Conservation (phyloP, 306 rosid genomes). For the Begonia peltatifolia region DNA sequence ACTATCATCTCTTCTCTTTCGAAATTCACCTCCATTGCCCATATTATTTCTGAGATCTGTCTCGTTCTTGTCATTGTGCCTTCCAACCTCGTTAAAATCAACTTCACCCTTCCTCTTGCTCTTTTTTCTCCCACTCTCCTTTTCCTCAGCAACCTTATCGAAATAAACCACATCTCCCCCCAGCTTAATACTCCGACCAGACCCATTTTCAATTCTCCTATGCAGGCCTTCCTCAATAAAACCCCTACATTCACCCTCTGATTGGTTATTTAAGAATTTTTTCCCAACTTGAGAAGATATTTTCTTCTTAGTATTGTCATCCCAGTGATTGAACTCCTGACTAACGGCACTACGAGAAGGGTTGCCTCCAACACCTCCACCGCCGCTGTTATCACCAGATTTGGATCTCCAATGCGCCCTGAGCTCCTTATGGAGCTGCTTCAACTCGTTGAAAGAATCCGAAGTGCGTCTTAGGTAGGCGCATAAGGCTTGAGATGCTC, state of each 20-base stretch:
- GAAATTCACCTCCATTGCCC: conserved; percentile 2
- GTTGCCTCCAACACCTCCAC: conserved; percentile 3
- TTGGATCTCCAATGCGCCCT: conserved; percentile 3
- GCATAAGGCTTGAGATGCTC: conserved; percentile 16
- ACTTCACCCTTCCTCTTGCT: conserved; percentile 7
- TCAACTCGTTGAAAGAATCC: conserved; percentile 32
- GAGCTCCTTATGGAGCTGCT: conserved; percentile 27
- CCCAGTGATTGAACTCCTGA: conserved; percentile 6
- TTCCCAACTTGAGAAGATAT: not conserved
- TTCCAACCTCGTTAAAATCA: too few species aligned
- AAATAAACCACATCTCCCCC: not conserved
- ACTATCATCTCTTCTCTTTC: not conserved
- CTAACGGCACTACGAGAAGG: conserved; percentile 2
- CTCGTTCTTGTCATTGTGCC: not conserved
- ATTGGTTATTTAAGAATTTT: not conserved
- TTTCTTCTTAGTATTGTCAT: not conserved
- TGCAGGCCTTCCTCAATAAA: not conserved
- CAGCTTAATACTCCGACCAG: conserved; percentile 1
- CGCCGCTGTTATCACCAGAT: conserved; percentile 9
- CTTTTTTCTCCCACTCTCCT: conserved; percentile 5
- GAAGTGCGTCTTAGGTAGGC: conserved; percentile 35
- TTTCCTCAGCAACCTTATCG: not conserved
- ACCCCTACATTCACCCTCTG: not conserved
- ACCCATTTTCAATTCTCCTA: not conserved
- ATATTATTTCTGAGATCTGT: not conserved